Conservation (phyloP, 1,284 basidiomycete species). For the Trametes polyzona region DNA sequence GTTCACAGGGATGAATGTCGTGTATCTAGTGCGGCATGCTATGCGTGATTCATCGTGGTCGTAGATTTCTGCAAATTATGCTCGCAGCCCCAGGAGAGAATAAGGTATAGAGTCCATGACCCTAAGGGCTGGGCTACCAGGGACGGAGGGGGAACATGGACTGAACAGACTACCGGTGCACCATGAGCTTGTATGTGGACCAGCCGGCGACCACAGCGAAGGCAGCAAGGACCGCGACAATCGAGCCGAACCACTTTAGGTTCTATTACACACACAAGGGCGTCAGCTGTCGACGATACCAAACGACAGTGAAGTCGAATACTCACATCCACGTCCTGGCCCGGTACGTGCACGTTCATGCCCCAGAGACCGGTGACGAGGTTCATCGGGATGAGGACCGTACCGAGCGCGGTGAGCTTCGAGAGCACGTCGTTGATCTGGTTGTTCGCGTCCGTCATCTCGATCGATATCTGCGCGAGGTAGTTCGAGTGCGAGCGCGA, state of each 20-base stretch:
- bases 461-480: conserved; percentile 96
- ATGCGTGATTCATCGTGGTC: too few species aligned
- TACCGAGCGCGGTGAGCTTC: conserved; percentile 98
- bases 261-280: conserved; percentile 33
- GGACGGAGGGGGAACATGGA: not conserved
- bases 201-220: conserved; percentile 85
- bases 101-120: too few species aligned
- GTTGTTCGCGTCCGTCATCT: conserved; percentile 99
- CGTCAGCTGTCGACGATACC: not conserved
- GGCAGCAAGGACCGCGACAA: conserved; percentile 75
- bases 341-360: conserved; percentile 93
- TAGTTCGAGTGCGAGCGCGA: conserved; percentile 99
- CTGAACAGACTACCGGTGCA: conserved; percentile 35
- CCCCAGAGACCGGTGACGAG: conserved; percentile 91
- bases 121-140: too few species aligned
- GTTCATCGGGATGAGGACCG: conserved; percentile 97
- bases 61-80: too few species aligned
- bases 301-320: not conserved
- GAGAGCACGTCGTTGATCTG: conserved; percentile 99
- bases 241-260: conserved; percentile 85
- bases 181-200: conserved; percentile 81
- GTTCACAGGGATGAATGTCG: too few species aligned
- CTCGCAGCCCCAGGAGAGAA: too few species aligned
- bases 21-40: too few species aligned
- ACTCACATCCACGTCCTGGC: conserved; percentile 62